Conservation (phyloP, 805 yeast species). For the Candida saitoana region DNA sequence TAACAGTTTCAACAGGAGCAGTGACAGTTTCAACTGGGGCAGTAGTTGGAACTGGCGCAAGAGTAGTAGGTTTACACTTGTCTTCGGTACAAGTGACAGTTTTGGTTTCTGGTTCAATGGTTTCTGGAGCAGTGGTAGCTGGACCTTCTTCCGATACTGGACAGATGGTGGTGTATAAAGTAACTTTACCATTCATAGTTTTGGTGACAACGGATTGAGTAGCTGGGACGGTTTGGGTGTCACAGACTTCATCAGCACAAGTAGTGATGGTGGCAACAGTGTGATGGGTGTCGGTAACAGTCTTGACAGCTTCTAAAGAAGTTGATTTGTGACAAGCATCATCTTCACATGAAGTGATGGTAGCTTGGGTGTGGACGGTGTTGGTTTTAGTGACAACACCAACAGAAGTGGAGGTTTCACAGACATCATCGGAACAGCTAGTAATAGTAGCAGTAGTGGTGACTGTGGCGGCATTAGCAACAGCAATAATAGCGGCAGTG, state of each 20-base stretch:
- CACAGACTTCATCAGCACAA: conserved; percentile 30
- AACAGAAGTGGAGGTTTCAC: conserved; percentile 10
- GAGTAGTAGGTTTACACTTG: background rate
- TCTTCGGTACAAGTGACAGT: background rate
- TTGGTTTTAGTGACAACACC: conserved; percentile 9
- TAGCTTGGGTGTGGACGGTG: conserved; percentile 2
- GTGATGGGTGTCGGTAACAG: conserved; percentile 23
- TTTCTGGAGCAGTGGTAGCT: conserved; percentile 9
- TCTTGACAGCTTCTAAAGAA: background rate
- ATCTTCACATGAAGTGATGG: conserved; percentile 21
- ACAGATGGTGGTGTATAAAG: conserved; percentile 36
- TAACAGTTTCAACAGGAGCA: conserved; percentile 11
- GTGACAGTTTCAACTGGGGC: conserved; percentile 9
- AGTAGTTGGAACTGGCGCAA: conserved; percentile 8
- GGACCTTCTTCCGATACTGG: conserved; percentile 21
- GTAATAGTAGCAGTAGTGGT: background rate
- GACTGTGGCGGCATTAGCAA: conserved; percentile 17
- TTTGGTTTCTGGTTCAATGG: conserved; percentile 1
- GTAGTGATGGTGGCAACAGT: conserved; percentile 36
- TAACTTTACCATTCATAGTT: conserved; percentile 30
- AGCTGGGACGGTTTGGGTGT: conserved; percentile 13
- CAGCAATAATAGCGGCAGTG: conserved; percentile 21
- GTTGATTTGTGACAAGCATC: conserved; percentile 17
- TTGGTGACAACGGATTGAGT: conserved; percentile 24
- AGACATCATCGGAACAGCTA: background rate